These are phyloP conservation scores for Stephania japonica DNA, from an alignment of 164 flowering plant species.

Conservation along the genomic window DNA sequence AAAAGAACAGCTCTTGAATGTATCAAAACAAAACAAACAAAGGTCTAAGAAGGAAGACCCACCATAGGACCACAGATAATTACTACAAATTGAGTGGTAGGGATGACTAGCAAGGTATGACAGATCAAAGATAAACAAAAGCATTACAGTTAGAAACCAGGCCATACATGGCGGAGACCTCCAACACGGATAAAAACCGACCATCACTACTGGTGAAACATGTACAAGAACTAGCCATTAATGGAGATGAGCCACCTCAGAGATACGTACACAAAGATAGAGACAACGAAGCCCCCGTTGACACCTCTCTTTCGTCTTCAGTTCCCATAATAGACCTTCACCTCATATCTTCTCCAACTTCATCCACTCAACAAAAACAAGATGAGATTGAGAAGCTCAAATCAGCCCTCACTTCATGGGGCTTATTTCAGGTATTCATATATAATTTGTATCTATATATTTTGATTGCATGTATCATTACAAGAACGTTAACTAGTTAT, in stretches of 20 bases:
- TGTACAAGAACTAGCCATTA: conserved; percentile 30
- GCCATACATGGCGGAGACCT: neutral
- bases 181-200: neutral
- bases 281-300: conserved; percentile 16
- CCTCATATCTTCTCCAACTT: conserved; percentile 23
- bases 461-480: too few relatives aligned
- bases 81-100: too few relatives aligned
- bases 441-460: too few relatives aligned
- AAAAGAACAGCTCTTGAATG: too few relatives aligned
- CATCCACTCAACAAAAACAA: conserved; percentile 11
- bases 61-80: too few relatives aligned
- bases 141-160: neutral
- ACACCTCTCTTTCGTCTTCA: conserved; percentile 5
- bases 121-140: neutral
- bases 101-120: neutral
- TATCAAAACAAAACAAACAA: too few relatives aligned
- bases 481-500: too few relatives aligned
- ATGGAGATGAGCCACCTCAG: neutral
- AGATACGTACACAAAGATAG: neutral
- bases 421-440: conserved; percentile 40
- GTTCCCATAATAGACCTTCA: conserved; percentile 39
- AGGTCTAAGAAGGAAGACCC: too few relatives aligned
- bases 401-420: conserved; percentile 37
- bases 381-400: conserved; percentile 29
- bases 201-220: conserved; percentile 4